These are phyloP conservation scores for Isabelozyma pseudorhagii DNA, from an alignment of 805 yeast species.

Conservation along the genomic window DNA sequence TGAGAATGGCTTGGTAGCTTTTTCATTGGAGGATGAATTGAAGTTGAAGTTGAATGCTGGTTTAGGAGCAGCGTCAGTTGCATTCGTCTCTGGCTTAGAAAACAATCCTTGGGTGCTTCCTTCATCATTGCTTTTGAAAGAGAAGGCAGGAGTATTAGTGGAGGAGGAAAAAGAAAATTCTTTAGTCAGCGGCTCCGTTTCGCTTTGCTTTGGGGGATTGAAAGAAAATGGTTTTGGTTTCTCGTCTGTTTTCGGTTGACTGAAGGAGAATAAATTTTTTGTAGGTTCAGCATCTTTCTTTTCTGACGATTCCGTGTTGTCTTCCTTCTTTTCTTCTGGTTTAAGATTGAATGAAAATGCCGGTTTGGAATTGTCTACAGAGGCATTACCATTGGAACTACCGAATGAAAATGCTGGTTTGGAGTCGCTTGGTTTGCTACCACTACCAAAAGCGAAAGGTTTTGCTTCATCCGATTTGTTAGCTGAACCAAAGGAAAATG, in stretches of 20 bases:
- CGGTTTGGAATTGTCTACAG: conserved; percentile 4
- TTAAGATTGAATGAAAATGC: conserved; percentile 1
- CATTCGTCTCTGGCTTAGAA: conserved; percentile 2
- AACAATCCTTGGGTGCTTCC: not conserved
- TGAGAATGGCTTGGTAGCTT: conserved; percentile 1
- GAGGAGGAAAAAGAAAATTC: conserved; percentile 12
- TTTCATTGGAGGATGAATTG: not conserved
- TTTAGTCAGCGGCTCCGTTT: conserved; percentile 1
- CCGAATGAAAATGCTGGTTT: conserved; percentile 20
- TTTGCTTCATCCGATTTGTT: conserved; percentile 9
- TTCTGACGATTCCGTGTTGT: not conserved
- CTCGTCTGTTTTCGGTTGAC: not conserved
- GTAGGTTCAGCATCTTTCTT: not conserved
- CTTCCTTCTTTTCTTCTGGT: conserved; percentile 4
- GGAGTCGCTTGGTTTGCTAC: conserved; percentile 4
- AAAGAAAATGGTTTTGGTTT: conserved; percentile 6
- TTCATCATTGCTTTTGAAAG: conserved; percentile 13
- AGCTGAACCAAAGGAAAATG: conserved; percentile 15
- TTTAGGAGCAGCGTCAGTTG: conserved; percentile 11
- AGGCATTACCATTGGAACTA: conserved; percentile 1
- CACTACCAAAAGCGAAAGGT: conserved; percentile 13
- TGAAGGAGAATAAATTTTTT: conserved; percentile 6
- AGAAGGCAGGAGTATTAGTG: conserved; percentile 16
- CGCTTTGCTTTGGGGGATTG: not conserved
- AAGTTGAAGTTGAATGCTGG: conserved; percentile 11